phyloP scores from a whole-genome alignment of 805 yeast genomes.

The Millerozyma acaciae region DNA sequence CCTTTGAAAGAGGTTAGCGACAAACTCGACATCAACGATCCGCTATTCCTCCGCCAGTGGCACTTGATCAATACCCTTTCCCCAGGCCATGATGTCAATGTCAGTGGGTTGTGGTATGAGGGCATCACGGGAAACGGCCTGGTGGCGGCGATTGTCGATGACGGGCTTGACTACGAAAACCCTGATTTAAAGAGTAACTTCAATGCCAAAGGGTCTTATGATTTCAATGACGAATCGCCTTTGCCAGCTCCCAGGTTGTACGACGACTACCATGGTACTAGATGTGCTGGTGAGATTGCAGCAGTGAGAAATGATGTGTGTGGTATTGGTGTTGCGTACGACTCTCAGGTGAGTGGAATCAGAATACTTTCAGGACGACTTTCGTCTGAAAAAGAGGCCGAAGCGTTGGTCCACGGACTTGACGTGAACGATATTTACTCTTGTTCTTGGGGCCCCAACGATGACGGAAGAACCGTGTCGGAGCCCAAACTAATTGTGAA shows the following conservation, averaged over 20 bases:
- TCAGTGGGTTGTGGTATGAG: slow-evolving; percentile 77
- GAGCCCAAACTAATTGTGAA: slow-evolving; percentile 77
- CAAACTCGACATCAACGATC: slow-evolving; percentile 69
- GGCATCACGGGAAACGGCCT: slow-evolving; percentile 79
- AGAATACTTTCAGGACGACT: slow-evolving; percentile 81
- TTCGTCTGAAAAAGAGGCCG: slow-evolving; percentile 86
- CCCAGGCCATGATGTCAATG: slow-evolving; percentile 85
- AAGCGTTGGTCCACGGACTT: slow-evolving; percentile 73
- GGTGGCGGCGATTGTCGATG: slow-evolving; percentile 88
- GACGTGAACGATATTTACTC: slow-evolving; percentile 90
- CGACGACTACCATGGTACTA: slow-evolving; percentile 92
- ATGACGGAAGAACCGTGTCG: slow-evolving; percentile 82
- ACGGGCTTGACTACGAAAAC: slow-evolving; percentile 83
- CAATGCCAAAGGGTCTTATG: slow-evolving; percentile 83
- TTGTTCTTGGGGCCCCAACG: slow-evolving; percentile 98
- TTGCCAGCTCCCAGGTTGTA: slow-evolving; percentile 75
- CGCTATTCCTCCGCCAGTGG: slow-evolving; percentile 85
- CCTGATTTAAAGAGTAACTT: slow-evolving; percentile 70
- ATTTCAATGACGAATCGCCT: slow-evolving; percentile 72
- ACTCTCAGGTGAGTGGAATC: slow-evolving; percentile 82
- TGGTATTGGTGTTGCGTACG: slow-evolving; percentile 96
- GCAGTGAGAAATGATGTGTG: slow-evolving; percentile 82
- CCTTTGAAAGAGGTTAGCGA: slow-evolving; percentile 45
- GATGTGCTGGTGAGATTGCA: slow-evolving; percentile 98
- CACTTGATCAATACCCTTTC: slow-evolving; percentile 72